Conservation (phyloP, 2,329 filamentous ascomycete species). For the Pseudogymnoascus sp. region DNA sequence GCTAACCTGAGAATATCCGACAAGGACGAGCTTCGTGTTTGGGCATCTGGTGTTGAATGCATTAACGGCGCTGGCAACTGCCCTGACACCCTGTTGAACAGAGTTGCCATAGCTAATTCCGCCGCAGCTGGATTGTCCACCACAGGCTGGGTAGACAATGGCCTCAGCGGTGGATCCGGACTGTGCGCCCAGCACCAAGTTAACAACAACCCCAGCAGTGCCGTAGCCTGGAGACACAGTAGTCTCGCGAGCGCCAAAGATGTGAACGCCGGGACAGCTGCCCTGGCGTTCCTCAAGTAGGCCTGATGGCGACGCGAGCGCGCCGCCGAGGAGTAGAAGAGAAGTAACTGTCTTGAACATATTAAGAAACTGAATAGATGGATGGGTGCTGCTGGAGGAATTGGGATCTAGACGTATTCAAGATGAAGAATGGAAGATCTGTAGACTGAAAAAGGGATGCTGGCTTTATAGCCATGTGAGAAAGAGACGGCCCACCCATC, state of each 20-base stretch:
- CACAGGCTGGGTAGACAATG: constrained; percentile 53
- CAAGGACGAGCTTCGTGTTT: constrained; percentile 47
- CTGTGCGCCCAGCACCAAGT: constrained; percentile 40
- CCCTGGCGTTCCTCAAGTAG: constrained; percentile 1
- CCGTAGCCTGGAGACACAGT: constrained; percentile 43
- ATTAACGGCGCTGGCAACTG: constrained; percentile 52
- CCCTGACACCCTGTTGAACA: constrained; percentile 46
- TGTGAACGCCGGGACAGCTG: constrained; percentile 37
- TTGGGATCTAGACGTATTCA: neutral
- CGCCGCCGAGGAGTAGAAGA: neutral
- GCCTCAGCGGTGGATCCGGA: constrained; percentile 45
- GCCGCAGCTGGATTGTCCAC: constrained; percentile 50
- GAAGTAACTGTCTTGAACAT: constrained; percentile 8
- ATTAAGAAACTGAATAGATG: neutral
- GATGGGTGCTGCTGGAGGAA: neutral
- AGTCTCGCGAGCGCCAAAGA: constrained; percentile 45
- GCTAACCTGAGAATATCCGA: constrained; percentile 53
- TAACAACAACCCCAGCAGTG: constrained; percentile 40
- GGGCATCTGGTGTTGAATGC: constrained; percentile 49
- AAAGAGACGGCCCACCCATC: neutral
- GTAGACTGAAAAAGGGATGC: neutral
- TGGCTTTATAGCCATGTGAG: constrained; percentile 3
- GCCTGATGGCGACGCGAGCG: constrained; percentile 5
- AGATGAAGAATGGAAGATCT: neutral
- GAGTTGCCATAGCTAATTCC: constrained; percentile 52